A percentile compares a stretch with the other conserved stretches of the same genome.
phyloP scores from a whole-genome alignment of 2,329 filamentous ascomycete species.

The Penicillium sp. region DNA sequence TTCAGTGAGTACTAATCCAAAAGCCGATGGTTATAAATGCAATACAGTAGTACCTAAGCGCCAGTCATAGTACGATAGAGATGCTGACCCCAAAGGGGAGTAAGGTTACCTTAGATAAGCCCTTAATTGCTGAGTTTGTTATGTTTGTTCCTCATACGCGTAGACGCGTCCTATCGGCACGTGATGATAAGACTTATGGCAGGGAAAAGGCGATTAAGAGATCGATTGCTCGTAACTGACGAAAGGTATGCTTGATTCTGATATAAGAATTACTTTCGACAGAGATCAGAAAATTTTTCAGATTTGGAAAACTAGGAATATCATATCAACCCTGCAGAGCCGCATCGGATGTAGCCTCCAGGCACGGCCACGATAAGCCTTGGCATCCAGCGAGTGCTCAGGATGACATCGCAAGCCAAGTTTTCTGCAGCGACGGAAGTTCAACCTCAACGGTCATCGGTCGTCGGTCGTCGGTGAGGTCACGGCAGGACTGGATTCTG shows the following conservation, averaged over 20 bases:
- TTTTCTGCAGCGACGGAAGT: not conserved
- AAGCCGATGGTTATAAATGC: not conserved
- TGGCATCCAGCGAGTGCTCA: conserved; percentile 1
- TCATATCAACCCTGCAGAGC: not conserved
- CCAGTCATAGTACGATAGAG: not conserved
- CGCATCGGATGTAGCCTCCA: not conserved
- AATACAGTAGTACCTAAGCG: not conserved
- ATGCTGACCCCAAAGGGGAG: not conserved
- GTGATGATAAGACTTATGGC: not conserved
- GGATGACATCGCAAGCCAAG: conserved; percentile 1
- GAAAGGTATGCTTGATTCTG: not conserved
- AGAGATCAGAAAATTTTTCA: not conserved
- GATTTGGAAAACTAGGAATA: not conserved
- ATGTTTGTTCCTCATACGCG: not conserved
- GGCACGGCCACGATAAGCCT: not conserved
- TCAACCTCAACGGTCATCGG: not conserved
- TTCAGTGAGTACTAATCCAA: not conserved
- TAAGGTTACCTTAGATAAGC: not conserved
- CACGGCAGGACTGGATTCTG: not conserved
- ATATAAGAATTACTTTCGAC: not conserved
- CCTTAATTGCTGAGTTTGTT: not conserved
- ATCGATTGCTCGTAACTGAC: not conserved
- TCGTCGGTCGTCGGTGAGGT: not conserved
- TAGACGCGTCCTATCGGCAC: conserved; percentile 2
- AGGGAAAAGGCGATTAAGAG: not conserved